Conservation (phyloP, 2,329 filamentous ascomycete genomes). For the Lasiodiplodia gonubiensis region DNA sequence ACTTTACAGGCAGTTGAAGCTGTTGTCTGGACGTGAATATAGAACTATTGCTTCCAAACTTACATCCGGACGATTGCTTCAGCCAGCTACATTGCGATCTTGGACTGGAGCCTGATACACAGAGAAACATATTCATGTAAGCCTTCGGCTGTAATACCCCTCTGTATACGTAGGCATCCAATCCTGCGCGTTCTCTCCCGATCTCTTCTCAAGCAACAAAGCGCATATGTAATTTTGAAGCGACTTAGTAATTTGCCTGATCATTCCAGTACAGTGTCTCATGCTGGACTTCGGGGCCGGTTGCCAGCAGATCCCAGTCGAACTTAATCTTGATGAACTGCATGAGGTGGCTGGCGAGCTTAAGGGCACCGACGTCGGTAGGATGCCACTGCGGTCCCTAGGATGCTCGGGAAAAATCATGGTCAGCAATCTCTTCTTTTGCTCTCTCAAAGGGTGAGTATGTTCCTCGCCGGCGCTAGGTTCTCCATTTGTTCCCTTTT, state of each 20-base stretch:
- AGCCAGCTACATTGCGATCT: no score
- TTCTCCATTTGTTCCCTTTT: neutral
- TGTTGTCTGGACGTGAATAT: no score
- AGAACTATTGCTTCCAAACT: no score
- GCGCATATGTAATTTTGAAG: neutral
- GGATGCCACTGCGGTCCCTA: constrained; percentile 62
- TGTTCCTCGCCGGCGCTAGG: no score
- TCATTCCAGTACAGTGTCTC: constrained; percentile 39
- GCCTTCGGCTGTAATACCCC: no score
- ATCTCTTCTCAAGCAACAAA: neutral
- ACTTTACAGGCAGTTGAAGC: no score
- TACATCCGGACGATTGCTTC: no score
- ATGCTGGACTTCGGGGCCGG: constrained; percentile 59
- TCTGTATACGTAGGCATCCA: neutral
- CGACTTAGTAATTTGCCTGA: constrained; percentile 28
- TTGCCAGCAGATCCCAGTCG: constrained; percentile 62
- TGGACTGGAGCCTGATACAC: no score
- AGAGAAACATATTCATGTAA: no score
- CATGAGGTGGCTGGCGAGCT: constrained; percentile 64
- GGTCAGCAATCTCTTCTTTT: neutral
- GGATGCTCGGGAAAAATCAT: neutral
- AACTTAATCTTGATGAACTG: constrained; percentile 63
- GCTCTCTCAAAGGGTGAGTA: neutral
- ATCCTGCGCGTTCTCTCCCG: neutral
- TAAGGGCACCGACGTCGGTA: constrained; percentile 66